Base-by-base conservation (phyloP, 805 yeast species). In the Metschnikowia colocasiae region DNA sequence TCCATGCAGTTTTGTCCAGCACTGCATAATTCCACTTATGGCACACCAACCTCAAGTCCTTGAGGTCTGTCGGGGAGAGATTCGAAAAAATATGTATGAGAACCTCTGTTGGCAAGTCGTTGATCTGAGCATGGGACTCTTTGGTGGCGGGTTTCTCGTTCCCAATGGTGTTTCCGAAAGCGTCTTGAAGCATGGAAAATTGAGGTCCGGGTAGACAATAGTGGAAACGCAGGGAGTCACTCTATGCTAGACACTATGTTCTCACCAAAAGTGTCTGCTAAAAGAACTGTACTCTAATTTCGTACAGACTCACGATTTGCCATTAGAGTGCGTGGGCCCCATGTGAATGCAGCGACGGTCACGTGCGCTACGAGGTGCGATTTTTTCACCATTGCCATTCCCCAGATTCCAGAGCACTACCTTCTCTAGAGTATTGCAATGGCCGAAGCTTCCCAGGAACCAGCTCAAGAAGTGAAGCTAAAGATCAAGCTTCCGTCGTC, bases 1-100 rank as follows among this genome's bases (percentile, higher is more conserved):
- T 61, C 83, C 83, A 79, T 22, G 78, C 71, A 9, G 65, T 60
- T 46, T 70, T 68, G 54, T 78, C 78, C 45, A 66, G 65, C 2
- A 76, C 67, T 1, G 75, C 69, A 34, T 51, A 51, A 49, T 71
- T 63, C 84, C 84, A 79, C 38, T 64, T 55, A 43, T 62, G 67
- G 52, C 83, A 79, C 6, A 79, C 84, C 18, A 67, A 51, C 6
- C 78, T 64, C 6, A 73, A 55, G 16, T 55, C 59, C 43, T 63
- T 63, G 39, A 79, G 60, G 25, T 79, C 73, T 3, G 60, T 53
- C 3, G 79, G 74, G 45, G 79, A 80, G 6, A 78, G 67, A 44
- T 69, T 61, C 4, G 75, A 61, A 53, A 79, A 76, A 13, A 79
- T 64, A 26, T 64, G 59, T 44, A 75, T 69, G 43, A 79, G 59